Evolutionary conservation across 306 rosid species (phyloP).

Genomic region (Sicyos edulis): DNA sequence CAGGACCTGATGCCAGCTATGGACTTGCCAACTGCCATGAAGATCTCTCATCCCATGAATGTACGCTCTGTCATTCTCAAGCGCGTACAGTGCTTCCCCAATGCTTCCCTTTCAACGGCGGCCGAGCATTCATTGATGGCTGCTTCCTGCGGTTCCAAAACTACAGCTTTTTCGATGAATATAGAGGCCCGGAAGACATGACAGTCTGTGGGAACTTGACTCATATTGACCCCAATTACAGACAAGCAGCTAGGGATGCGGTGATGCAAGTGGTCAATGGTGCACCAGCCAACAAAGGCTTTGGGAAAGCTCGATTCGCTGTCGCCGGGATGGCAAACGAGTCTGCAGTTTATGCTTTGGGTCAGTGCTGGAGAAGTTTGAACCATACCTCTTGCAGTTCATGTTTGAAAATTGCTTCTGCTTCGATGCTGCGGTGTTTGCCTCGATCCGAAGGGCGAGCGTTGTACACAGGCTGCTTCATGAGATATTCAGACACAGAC

Average conservation of each 20-base stretch:
- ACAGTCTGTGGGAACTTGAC: slow-evolving; percentile 57
- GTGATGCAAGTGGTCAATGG: slow-evolving; percentile 41
- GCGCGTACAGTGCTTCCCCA: slow-evolving; percentile 75
- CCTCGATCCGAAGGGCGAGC: slow-evolving; percentile 82
- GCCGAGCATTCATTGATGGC: slow-evolving; percentile 73
- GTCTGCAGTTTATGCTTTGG: slow-evolving; percentile 58
- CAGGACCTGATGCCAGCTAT: slow-evolving; percentile 58
- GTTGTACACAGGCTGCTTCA: slow-evolving; percentile 72
- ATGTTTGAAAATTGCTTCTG: slow-evolving; percentile 68
- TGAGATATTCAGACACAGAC: slow-evolving; percentile 74
- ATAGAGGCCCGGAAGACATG: slow-evolving; percentile 43
- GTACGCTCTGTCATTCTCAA: slow-evolving; percentile 71
- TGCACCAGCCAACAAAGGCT: slow-evolving; percentile 46
- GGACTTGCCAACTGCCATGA: slow-evolving; percentile 92
- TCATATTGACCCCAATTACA: slow-evolving; percentile 37
- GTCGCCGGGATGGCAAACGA: slow-evolving; percentile 23
- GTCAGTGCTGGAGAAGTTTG: slow-evolving; percentile 77
- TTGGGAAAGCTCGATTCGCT: slow-evolving; percentile 36
- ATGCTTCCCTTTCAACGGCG: slow-evolving; percentile 63
- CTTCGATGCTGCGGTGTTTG: slow-evolving; percentile 55
- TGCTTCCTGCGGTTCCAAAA: slow-evolving; percentile 88
- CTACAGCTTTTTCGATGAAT: slow-evolving; percentile 60
- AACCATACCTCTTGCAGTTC: slow-evolving; percentile 54
- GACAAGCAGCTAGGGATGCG: slow-evolving; percentile 42
- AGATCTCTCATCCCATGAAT: slow-evolving; percentile 75